Evolutionary conservation across 1,284 basidiomycete species (phyloP).

Genomic region (Sanguinoderma infundibulare): DNA sequence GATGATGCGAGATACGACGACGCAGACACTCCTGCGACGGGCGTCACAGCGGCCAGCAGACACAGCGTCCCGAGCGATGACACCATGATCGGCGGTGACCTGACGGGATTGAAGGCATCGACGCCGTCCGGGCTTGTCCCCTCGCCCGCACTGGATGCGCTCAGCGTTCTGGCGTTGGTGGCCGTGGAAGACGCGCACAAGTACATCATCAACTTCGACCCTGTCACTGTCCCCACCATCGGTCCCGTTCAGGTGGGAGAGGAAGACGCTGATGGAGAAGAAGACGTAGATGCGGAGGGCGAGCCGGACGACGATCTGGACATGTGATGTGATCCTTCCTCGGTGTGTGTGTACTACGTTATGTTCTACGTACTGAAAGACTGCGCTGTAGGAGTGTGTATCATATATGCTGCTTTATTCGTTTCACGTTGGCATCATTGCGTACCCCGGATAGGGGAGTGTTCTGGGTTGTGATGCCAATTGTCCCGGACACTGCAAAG

Average conservation of each 20-base stretch:
- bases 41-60: constrained; percentile 44
- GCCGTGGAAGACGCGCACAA: constrained; percentile 6
- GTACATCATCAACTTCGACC: constrained; percentile 1
- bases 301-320: constrained; percentile 33
- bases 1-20: constrained; percentile 54
- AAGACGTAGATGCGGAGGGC: constrained; percentile 41
- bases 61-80: constrained; percentile 63
- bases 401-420: constrained; percentile 45
- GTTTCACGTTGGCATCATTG: neutral
- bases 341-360: constrained; percentile 26
- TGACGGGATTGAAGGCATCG: constrained; percentile 25
- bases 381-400: constrained; percentile 25
- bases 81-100: constrained; percentile 44
- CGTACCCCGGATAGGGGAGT: neutral
- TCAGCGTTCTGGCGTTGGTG: constrained; percentile 11
- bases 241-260: constrained; percentile 3
- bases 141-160: constrained; percentile 1
- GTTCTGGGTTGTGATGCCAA: neutral
- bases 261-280: constrained; percentile 39
- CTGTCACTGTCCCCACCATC: neutral
- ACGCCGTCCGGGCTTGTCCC: constrained; percentile 9
- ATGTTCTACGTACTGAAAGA: constrained; percentile 18
- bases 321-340: constrained; percentile 15
- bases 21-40: constrained; percentile 55
- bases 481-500: neutral